A percentile compares a stretch with the other conserved stretches of the same genome.
Conservation (phyloP, 208 protist species). For the Leishmania gerbilli region DNA sequence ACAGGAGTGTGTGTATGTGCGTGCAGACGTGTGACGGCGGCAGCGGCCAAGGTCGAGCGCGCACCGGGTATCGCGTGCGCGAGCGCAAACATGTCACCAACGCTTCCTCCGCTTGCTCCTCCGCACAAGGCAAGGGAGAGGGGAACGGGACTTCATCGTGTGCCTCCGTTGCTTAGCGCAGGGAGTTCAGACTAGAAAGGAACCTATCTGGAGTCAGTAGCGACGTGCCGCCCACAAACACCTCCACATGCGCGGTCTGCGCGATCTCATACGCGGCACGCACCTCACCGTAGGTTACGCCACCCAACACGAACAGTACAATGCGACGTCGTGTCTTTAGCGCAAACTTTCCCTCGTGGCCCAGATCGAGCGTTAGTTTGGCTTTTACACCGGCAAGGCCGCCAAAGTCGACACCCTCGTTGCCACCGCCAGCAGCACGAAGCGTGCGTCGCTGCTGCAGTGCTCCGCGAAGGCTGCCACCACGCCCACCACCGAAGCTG, state of each 20-base stretch:
- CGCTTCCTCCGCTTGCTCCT: neutral
- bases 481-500: slow-evolving; percentile 9
- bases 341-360: slow-evolving; percentile 43
- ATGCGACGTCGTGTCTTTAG: slow-evolving; percentile 51
- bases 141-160: neutral
- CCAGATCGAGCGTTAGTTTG: slow-evolving; percentile 48
- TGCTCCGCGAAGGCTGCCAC: slow-evolving; percentile 8
- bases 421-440: slow-evolving; percentile 5
- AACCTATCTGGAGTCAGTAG: slow-evolving; percentile 56
- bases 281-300: slow-evolving; percentile 69
- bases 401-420: slow-evolving; percentile 5
- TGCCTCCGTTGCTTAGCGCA: slow-evolving; percentile 21
- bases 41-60: neutral
- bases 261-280: slow-evolving; percentile 70
- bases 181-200: slow-evolving; percentile 36
- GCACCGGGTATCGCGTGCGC: neutral
- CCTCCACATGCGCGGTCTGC: slow-evolving; percentile 48
- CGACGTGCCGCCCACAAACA: slow-evolving; percentile 74
- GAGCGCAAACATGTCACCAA: neutral
- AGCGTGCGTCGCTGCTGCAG: slow-evolving; percentile 19
- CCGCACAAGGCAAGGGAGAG: neutral
- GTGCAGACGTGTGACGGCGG: neutral
- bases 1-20: neutral
- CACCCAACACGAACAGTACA: slow-evolving; percentile 79
- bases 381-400: slow-evolving; percentile 13